A percentile compares a stretch with the other conserved stretches of the same genome.
These are phyloP conservation scores for Pichia membranifaciens DNA, from an alignment of 805 yeast genomes.

Conservation along the genomic window DNA sequence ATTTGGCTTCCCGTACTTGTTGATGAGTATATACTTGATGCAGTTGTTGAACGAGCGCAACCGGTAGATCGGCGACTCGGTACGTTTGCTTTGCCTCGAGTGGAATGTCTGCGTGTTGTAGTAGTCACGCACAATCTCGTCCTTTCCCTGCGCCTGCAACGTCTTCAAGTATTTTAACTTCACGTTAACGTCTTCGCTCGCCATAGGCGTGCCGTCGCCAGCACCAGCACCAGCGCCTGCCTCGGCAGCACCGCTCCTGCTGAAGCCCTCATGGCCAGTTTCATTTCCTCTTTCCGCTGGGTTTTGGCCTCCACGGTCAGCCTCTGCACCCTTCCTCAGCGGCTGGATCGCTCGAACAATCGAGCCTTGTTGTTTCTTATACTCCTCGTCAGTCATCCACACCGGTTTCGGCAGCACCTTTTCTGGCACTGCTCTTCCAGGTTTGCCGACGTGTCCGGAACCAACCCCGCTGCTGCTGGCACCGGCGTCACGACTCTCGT, in stretches of 20 bases:
- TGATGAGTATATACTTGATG: constrained; percentile 78
- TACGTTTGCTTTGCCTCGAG: constrained; percentile 56
- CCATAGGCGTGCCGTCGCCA: constrained; percentile 8
- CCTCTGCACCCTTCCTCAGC: no score
- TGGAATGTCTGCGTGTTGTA: constrained; percentile 79
- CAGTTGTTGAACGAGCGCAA: constrained; percentile 87
- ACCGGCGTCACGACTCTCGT: neutral
- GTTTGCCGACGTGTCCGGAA: neutral
- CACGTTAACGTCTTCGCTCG: constrained; percentile 17
- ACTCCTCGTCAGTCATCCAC: constrained; percentile 31
- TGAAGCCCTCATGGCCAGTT: no score
- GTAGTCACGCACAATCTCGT: constrained; percentile 70
- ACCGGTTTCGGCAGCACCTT: constrained; percentile 22
- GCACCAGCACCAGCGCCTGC: no score
- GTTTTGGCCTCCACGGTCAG: no score
- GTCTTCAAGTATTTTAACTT: constrained; percentile 27
- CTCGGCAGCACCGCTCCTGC: neutral
- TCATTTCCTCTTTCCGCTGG: no score
- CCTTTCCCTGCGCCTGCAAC: constrained; percentile 36
- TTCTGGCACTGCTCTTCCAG: neutral
- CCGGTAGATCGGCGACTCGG: constrained; percentile 76
- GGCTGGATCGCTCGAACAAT: constrained; percentile 11
- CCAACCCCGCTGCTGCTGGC: neutral
- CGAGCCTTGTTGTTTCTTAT: constrained; percentile 19
- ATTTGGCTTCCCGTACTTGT: constrained; percentile 52